Evolutionary conservation across 2,329 filamentous ascomycete species (phyloP).

Genomic region (Colletotrichum truncatum): DNA sequence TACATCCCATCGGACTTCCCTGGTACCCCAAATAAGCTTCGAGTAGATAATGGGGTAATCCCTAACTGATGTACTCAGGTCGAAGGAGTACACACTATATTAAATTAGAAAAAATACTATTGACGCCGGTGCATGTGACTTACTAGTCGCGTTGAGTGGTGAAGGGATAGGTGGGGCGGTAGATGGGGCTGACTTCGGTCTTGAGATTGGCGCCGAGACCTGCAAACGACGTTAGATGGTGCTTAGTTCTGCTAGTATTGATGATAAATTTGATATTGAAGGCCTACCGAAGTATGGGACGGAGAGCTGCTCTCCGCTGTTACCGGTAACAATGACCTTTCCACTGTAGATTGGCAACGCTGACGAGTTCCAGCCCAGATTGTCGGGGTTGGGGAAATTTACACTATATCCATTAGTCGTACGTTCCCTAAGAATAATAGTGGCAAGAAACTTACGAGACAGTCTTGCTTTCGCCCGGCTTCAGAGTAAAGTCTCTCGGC

Average conservation of each 20-base stretch:
- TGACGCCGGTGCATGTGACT: not conserved
- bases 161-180: slow-evolving; percentile 27
- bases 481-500: slow-evolving; percentile 35
- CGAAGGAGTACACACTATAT: slow-evolving; percentile 22
- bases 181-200: slow-evolving; percentile 32
- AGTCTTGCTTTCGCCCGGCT: slow-evolving; percentile 36
- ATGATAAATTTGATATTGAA: not conserved
- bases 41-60: slow-evolving; percentile 33
- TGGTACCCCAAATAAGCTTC: slow-evolving; percentile 31
- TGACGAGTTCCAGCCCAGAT: slow-evolving; percentile 37
- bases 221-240: not conserved
- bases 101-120: not conserved
- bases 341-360: slow-evolving; percentile 44
- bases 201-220: slow-evolving; percentile 36
- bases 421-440: not conserved
- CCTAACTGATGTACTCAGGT: slow-evolving; percentile 20
- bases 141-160: slow-evolving; percentile 16
- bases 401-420: slow-evolving; percentile 28
- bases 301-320: slow-evolving; percentile 42
- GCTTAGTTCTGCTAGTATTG: fast-evolving
- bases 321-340: slow-evolving; percentile 41
- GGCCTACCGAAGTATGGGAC: slow-evolving; percentile 43
- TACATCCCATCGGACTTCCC: slow-evolving; percentile 32
- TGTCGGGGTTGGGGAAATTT: slow-evolving; percentile 39
- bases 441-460: slow-evolving; percentile 31